phyloP scores from a whole-genome alignment of 2,329 filamentous ascomycete genomes.

The Pestalotiopsis sp. region DNA sequence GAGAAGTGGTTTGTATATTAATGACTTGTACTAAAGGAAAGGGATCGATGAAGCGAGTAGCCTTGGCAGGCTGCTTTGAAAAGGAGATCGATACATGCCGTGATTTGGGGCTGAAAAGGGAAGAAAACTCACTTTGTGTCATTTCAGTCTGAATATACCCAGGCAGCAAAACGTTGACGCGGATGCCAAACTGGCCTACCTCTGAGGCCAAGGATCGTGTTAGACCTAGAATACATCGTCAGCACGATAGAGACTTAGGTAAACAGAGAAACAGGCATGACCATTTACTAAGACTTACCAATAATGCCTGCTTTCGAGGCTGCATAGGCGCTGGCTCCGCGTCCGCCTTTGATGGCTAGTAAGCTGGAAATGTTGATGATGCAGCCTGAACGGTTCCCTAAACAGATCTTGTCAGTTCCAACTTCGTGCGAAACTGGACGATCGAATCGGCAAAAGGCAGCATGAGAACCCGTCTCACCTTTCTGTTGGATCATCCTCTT shows the following conservation, averaged over 20 bases:
- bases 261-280: conserved; percentile 12
- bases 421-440: too few species aligned
- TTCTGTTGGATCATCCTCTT: conserved; percentile 47
- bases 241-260: conserved; percentile 15
- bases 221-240: conserved; percentile 51
- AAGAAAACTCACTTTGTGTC: conserved; percentile 62
- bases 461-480: conserved; percentile 12
- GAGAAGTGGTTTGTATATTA: conserved; percentile 38
- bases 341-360: conserved; percentile 68
- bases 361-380: conserved; percentile 85
- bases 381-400: conserved; percentile 46
- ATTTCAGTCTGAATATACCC: conserved; percentile 84
- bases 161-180: conserved; percentile 80
- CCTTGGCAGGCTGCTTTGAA: neutral
- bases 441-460: too few species aligned
- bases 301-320: conserved; percentile 81
- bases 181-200: conserved; percentile 60
- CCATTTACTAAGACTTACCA: conserved; percentile 44
- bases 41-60: conserved; percentile 10
- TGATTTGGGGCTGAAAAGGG: conserved; percentile 13
- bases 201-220: conserved; percentile 69
- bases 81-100: neutral
- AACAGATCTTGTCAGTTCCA: neutral
- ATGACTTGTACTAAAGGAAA: conserved; percentile 14
- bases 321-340: conserved; percentile 73